Evolutionary conservation across 2,329 filamentous ascomycete species (phyloP), one percentile per base, ranked within the genome.

Genomic region (Nemania bipapillata): DNA sequence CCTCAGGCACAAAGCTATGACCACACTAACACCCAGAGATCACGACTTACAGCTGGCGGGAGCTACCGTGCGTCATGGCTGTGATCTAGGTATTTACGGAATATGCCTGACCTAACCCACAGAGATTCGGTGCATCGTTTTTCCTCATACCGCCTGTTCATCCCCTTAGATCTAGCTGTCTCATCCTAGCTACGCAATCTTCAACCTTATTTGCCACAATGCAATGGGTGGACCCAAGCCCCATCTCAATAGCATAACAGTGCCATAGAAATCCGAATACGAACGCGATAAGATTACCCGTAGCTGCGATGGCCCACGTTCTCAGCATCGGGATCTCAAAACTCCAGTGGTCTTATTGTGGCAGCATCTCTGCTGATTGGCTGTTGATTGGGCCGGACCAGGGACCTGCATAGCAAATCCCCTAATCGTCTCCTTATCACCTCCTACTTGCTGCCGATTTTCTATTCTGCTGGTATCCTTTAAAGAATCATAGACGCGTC

Each of bases 301-400:
- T n/a, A 50, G 47, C 24, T 30, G 8, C 26, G 7, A 11, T 32
- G 66, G 54, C 58, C 63, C 69, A 63, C 63, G 55, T 22, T 55
- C 55, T 60, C n/a, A 9, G 3, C 20, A 65, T 58, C 74, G 75
- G 74, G 70, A 76, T 32, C 57, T 60, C 67, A 40, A 73, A 70
- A 74, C 70, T 74, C 74, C 74, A 71, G 74, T 78, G 75, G 76
- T 55, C 69, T 75, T 73, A 78, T 78, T 65, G 71, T 77, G 73
- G 73, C 69, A 72, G 73, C 73, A 76, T 65, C 53, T 66, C 63
- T 64, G 60, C 63, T 76, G 73, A 78, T 77, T 77, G 74, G 76
- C 53, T 54, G 7, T 52, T 30, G 12, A 20, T 53, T 2, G 5
- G 37, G 24, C 11, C 26, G 17, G 57, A 35, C 42, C 53, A 67